Evolutionary conservation across 768 basidiomycete species (phyloP).

Genomic region (Termitomyces sp.): DNA sequence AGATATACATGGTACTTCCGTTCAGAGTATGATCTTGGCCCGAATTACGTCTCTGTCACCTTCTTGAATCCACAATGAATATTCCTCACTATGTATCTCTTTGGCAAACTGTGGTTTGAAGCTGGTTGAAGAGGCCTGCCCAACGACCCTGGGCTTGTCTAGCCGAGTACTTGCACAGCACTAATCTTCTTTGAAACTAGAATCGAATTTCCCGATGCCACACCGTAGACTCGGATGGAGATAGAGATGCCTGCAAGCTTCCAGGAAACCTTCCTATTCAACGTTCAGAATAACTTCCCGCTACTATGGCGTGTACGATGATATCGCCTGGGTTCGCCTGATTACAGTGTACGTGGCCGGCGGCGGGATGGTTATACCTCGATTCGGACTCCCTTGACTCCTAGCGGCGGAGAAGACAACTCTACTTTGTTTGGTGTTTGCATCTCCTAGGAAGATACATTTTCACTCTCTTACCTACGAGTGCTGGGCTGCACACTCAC

Average conservation of each 20-base stretch:
- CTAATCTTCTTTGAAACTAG: not conserved
- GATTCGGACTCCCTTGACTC: not conserved
- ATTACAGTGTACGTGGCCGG: not conserved
- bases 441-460: not conserved
- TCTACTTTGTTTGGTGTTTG: not conserved
- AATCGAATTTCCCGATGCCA: not conserved
- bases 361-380: not conserved
- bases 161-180: not conserved
- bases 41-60: constrained; percentile 1
- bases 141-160: not conserved
- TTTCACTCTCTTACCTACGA: not conserved
- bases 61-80: not conserved
- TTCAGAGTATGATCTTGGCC: not conserved
- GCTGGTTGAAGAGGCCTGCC: not conserved
- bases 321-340: not conserved
- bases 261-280: not conserved
- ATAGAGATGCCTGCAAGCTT: not conserved
- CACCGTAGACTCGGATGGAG: not conserved
- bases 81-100: not conserved
- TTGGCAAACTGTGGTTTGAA: not conserved
- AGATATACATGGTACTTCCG: not conserved
- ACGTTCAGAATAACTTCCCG: constrained; percentile 1
- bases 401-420: not conserved
- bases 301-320: not conserved
- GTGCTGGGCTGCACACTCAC: not conserved